These are phyloP conservation scores for Coniosporium tulheliwenetii DNA, from an alignment of 2,329 filamentous ascomycete genomes.

Conservation along the genomic window DNA sequence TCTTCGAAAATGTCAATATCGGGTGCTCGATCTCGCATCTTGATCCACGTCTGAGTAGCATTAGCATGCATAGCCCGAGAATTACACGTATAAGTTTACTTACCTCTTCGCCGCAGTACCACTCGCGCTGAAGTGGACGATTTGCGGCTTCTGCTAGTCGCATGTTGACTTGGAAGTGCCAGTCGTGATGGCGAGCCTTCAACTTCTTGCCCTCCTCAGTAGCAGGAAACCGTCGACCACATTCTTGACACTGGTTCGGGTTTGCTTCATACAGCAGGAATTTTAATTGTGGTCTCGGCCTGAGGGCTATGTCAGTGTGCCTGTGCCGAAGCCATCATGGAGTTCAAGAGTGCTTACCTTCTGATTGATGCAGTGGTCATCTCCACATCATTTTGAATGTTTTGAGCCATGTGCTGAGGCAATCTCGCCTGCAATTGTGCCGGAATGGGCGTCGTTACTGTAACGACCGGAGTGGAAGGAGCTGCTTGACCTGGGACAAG, in stretches of 20 bases:
- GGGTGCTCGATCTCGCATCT: slow-evolving; percentile 61
- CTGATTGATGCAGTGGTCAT: slow-evolving; percentile 15
- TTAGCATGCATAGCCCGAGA: slow-evolving; percentile 11
- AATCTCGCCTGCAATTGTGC: too few species aligned
- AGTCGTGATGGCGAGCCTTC: slow-evolving; percentile 89
- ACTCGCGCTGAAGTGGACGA: slow-evolving; percentile 77
- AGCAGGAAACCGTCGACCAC: slow-evolving; percentile 69
- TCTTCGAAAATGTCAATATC: slow-evolving; percentile 18
- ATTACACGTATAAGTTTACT: slow-evolving; percentile 32
- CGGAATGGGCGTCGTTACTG: too few species aligned
- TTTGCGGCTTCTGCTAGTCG: slow-evolving; percentile 75
- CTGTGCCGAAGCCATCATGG: background rate
- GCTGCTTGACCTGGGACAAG: too few species aligned
- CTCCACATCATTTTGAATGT: slow-evolving; percentile 6
- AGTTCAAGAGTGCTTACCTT: slow-evolving; percentile 1
- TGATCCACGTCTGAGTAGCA: slow-evolving; percentile 64
- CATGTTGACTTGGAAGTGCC: slow-evolving; percentile 92
- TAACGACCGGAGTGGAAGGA: too few species aligned
- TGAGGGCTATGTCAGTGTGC: slow-evolving; percentile 18
- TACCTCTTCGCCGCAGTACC: slow-evolving; percentile 83
- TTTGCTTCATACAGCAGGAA: slow-evolving; percentile 63
- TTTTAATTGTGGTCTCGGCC: slow-evolving; percentile 60
- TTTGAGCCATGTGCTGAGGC: too few species aligned
- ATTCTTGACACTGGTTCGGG: slow-evolving; percentile 79
- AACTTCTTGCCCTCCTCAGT: slow-evolving; percentile 66